These are phyloP conservation scores for Magnusiomyces sp. DNA, from an alignment of 1,139 yeast species.

Conservation along the genomic window DNA sequence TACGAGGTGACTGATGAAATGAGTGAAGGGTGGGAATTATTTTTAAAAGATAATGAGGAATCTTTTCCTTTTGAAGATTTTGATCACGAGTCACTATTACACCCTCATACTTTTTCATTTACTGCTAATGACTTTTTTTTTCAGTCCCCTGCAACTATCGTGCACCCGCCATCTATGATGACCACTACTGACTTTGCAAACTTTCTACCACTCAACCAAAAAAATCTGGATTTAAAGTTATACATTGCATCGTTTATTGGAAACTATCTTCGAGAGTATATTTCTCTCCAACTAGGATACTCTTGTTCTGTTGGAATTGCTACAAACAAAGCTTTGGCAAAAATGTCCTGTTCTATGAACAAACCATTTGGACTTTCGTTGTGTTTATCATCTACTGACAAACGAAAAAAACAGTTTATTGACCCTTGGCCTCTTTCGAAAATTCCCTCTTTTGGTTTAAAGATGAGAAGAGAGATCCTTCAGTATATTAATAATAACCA, in stretches of 20 bases:
- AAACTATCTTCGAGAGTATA: conserved; percentile 22
- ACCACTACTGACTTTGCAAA: no score
- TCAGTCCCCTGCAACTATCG: conserved; percentile 23
- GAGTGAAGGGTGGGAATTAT: conserved; percentile 8
- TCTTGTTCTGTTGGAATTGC: conserved; percentile 32
- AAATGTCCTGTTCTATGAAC: conserved; percentile 27
- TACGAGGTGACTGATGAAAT: conserved; percentile 13
- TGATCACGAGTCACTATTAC: conserved; percentile 21
- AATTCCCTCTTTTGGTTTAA: conserved; percentile 29
- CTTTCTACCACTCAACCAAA: conserved; percentile 19
- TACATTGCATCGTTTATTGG: conserved; percentile 30
- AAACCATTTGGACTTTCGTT: conserved; percentile 31
- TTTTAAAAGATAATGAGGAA: conserved; percentile 4
- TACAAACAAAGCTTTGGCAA: conserved; percentile 27
- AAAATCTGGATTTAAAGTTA: conserved; percentile 9
- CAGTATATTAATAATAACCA: conserved; percentile 1
- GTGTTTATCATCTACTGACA: conserved; percentile 20
- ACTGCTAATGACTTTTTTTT: conserved; percentile 27
- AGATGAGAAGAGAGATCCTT: conserved; percentile 14
- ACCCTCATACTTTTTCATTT: conserved; percentile 18
- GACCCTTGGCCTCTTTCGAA: conserved; percentile 17
- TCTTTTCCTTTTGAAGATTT: conserved; percentile 16
- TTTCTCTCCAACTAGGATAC: conserved; percentile 25
- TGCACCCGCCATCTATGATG: no score
- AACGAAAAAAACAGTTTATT: conserved; percentile 20